Percentiles rank a stretch among this genome's conserved stretches.
Conservation (phyloP, 2,329 filamentous ascomycete genomes). For the Xylariaceae sp. region DNA sequence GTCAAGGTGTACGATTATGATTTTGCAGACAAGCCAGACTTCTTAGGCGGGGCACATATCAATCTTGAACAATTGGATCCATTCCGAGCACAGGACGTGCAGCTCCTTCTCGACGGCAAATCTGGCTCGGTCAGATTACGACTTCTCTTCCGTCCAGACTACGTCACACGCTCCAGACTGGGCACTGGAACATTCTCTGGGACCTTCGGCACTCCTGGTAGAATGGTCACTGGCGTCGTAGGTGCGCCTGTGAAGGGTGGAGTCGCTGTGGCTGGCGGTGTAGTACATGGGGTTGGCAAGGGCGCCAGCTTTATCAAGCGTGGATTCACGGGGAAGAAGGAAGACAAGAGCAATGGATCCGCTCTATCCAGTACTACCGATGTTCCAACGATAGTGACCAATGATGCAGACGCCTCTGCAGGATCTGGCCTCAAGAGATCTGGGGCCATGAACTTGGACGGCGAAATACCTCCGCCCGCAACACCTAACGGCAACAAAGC, state of each 20-base stretch:
- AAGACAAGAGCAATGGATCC: constrained; percentile 52
- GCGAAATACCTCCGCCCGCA: constrained; percentile 25
- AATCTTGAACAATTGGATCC: constrained; percentile 79
- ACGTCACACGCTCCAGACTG: constrained; percentile 81
- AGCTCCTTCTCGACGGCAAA: constrained; percentile 78
- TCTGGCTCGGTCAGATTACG: constrained; percentile 80
- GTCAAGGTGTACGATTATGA: constrained; percentile 93
- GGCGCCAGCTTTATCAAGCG: constrained; percentile 88
- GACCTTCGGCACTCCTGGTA: constrained; percentile 81
- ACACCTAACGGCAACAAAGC: constrained; percentile 29
- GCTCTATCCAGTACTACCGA: constrained; percentile 39
- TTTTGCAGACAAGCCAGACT: constrained; percentile 91
- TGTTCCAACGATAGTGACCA: constrained; percentile 43
- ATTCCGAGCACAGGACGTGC: constrained; percentile 75
- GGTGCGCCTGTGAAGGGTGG: constrained; percentile 95
- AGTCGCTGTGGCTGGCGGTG: constrained; percentile 67
- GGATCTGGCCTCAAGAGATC: constrained; percentile 42
- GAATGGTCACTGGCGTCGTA: constrained; percentile 76
- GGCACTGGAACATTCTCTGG: constrained; percentile 91
- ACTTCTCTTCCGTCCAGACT: constrained; percentile 89
- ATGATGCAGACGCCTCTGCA: constrained; percentile 38
- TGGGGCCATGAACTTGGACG: constrained; percentile 36
- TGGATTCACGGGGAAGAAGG: constrained; percentile 73
- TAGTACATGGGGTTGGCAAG: constrained; percentile 79
- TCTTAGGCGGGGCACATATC: constrained; percentile 74